A percentile compares a stretch with the other conserved stretches of the same genome.
These are phyloP conservation scores for Aspergillus clavatus DNA, from an alignment of 2,329 filamentous ascomycete species.

Conservation along the genomic window DNA sequence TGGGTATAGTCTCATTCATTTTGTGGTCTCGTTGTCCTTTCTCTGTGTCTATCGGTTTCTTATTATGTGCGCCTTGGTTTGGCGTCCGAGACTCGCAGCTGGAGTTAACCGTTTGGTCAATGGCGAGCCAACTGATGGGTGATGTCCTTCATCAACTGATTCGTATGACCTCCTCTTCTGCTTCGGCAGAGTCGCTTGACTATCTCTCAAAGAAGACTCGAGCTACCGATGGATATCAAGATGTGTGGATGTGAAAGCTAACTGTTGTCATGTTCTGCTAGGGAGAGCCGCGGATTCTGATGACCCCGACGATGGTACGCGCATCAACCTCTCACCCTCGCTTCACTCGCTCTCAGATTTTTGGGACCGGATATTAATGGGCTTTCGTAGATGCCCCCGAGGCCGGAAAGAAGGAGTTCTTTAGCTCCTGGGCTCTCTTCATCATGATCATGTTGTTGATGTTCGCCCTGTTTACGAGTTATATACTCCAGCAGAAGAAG, in stretches of 20 bases:
- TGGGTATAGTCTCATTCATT: not conserved
- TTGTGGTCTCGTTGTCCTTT: not conserved
- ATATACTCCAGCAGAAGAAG: conserved; percentile 92
- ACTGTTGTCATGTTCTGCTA: conserved; percentile 16
- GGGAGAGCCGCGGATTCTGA: conserved; percentile 35
- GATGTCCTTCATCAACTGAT: conserved; percentile 32
- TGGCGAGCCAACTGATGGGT: conserved; percentile 35
- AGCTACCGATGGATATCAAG: not conserved
- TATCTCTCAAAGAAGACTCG: not conserved
- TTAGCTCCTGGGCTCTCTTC: conserved; percentile 94
- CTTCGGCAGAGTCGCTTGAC: not conserved
- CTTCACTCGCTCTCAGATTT: conserved; percentile 5
- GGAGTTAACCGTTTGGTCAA: conserved; percentile 32
- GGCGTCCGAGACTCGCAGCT: conserved; percentile 29
- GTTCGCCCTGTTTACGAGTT: conserved; percentile 91
- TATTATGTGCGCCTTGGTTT: conserved; percentile 37
- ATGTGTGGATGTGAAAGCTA: no score
- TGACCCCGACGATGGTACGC: conserved; percentile 38
- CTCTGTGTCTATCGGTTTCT: conserved; percentile 13
- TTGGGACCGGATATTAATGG: conserved; percentile 16
- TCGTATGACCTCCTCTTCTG: conserved; percentile 25
- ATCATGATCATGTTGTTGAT: conserved; percentile 95
- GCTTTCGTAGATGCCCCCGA: conserved; percentile 58
- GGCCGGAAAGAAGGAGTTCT: conserved; percentile 86
- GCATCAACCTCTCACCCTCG: conserved; percentile 9